Percentiles rank a stretch among this genome's conserved stretches.
These are phyloP conservation scores for Neoboletus brunneissimus DNA, from an alignment of 768 basidiomycete genomes.

Conservation along the genomic window DNA sequence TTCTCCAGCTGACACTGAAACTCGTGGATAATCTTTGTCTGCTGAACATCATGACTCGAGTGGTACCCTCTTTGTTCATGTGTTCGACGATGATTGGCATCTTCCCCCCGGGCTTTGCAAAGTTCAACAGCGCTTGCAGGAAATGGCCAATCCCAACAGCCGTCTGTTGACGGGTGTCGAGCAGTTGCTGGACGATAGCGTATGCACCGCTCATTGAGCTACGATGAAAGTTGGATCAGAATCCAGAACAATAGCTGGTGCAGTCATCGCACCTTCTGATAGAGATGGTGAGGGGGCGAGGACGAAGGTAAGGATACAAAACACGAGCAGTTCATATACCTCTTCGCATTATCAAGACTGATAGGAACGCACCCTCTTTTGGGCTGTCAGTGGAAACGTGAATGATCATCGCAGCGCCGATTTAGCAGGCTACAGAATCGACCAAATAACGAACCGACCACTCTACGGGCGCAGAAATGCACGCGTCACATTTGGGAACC, in stretches of 20 bases:
- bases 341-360: background rate
- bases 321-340: background rate
- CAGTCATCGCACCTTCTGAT: background rate
- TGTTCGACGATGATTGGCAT: conserved; percentile 4
- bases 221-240: no score
- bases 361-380: conserved; percentile 32
- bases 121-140: conserved; percentile 49
- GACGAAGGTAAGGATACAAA: background rate
- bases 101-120: background rate
- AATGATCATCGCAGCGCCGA: conserved; percentile 31
- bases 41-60: conserved; percentile 10
- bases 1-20: conserved; percentile 5
- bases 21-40: background rate
- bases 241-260: background rate
- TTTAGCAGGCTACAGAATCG: background rate
- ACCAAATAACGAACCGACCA: background rate
- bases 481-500: background rate
- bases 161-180: background rate
- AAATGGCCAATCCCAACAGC: conserved; percentile 40
- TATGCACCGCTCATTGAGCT: conserved; percentile 10
- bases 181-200: conserved; percentile 3
- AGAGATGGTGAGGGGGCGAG: conserved; percentile 13
- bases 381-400: conserved; percentile 41
- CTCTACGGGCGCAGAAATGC: no score
- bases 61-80: conserved; percentile 1